Percentiles rank a stretch among this genome's conserved stretches.
phyloP scores from a whole-genome alignment of 108 stramenopile genomes.

The Cyclotella cryptica region DNA sequence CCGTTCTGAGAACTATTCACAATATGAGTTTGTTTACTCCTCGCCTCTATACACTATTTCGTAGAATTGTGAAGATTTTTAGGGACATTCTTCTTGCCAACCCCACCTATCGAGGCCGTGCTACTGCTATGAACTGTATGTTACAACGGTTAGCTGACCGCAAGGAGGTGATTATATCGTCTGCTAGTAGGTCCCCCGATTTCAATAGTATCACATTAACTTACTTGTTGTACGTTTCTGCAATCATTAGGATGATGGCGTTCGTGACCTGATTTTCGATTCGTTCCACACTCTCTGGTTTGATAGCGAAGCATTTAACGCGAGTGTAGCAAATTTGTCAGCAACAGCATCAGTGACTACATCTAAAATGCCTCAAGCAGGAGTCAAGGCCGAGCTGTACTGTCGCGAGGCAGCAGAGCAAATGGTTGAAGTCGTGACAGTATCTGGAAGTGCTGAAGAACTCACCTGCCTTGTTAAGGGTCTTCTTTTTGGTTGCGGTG shows the following conservation, averaged over 20 bases:
- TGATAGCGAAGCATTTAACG: slow-evolving; percentile 43
- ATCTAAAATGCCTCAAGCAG: slow-evolving; percentile 22
- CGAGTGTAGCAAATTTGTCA: slow-evolving; percentile 28
- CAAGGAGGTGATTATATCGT: slow-evolving; percentile 64
- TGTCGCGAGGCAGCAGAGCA: slow-evolving; percentile 74
- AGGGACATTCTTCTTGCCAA: slow-evolving; percentile 80
- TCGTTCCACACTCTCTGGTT: slow-evolving; percentile 90
- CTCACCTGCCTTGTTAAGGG: slow-evolving; percentile 81
- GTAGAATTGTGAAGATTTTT: slow-evolving; percentile 87
- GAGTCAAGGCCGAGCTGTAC: slow-evolving; percentile 30
- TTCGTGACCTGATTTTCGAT: slow-evolving; percentile 91
- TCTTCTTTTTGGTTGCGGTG: slow-evolving; percentile 72
- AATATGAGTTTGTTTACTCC: too few relatives aligned
- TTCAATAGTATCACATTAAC: background rate
- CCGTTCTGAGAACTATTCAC: too few relatives aligned
- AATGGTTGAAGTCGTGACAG: slow-evolving; percentile 93
- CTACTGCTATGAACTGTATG: slow-evolving; percentile 74
- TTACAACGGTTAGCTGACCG: slow-evolving; percentile 84
- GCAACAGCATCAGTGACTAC: slow-evolving; percentile 3
- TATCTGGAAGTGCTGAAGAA: slow-evolving; percentile 68
- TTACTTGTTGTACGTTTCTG: background rate
- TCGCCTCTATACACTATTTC: slow-evolving; percentile 6
- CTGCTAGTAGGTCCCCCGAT: background rate
- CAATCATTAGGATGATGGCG: slow-evolving; percentile 72
- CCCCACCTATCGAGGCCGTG: slow-evolving; percentile 81